phyloP scores from a whole-genome alignment of 352 stramenopile genomes.

The Globisporangium cederbergense region DNA sequence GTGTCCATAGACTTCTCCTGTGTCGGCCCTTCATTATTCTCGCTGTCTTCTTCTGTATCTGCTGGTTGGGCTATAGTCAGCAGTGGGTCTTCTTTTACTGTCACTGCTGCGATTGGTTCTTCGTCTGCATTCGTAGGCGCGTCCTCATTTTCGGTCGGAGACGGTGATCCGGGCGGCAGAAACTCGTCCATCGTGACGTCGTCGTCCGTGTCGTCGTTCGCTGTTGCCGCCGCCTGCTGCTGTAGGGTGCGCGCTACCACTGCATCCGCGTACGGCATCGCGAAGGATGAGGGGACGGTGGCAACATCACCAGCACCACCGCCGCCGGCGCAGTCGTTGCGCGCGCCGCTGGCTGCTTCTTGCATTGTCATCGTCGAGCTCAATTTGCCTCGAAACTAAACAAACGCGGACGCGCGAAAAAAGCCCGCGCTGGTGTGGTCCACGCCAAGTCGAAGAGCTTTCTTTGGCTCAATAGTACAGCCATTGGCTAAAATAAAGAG shows the following conservation, averaged over 20 bases:
- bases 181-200: slow-evolving; percentile 1
- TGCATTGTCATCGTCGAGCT: neutral
- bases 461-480: neutral
- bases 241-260: neutral
- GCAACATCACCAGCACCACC: neutral
- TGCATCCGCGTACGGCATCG: neutral
- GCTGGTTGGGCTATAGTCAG: neutral
- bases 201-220: neutral
- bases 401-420: slow-evolving; percentile 4
- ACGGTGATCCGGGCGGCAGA: neutral
- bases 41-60: neutral
- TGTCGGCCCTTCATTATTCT: neutral
- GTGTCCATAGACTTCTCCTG: neutral
- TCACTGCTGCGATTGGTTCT: no score
- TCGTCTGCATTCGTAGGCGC: neutral
- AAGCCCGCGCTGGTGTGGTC: slow-evolving; percentile 11
- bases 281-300: no score
- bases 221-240: neutral
- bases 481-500: neutral
- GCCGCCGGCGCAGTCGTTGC: neutral
- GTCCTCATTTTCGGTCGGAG: neutral
- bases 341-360: slow-evolving; percentile 1
- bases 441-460: neutral
- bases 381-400: neutral
- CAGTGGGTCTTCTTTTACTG: neutral